These are phyloP conservation scores for Chiua virens DNA, from an alignment of 768 basidiomycete genomes.

Conservation along the genomic window DNA sequence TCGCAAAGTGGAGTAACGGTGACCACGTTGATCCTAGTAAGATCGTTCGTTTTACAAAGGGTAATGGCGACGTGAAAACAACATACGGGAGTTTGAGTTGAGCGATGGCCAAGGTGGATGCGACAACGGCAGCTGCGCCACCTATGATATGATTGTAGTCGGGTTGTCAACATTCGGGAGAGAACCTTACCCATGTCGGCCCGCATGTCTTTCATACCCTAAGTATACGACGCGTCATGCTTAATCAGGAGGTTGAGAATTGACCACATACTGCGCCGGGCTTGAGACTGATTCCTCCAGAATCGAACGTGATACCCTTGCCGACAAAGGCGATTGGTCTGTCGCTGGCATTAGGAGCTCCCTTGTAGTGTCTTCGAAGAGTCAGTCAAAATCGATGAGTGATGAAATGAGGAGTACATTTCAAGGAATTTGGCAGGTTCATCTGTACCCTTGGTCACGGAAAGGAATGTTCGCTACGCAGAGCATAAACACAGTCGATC, in stretches of 20 bases:
- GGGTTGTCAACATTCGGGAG: no score
- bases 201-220: conserved; percentile 85
- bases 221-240: background rate
- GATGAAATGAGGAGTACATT: conserved; percentile 47
- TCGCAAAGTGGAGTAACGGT: conserved; percentile 75
- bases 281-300: conserved; percentile 86
- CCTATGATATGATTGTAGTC: conserved; percentile 35
- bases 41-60: background rate
- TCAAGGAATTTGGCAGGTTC: conserved; percentile 89
- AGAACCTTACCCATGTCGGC: conserved; percentile 73
- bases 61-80: background rate
- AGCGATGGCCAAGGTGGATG: conserved; percentile 75
- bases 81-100: conserved; percentile 78
- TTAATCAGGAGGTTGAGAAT: background rate
- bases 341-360: conserved; percentile 54
- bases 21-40: conserved; percentile 68
- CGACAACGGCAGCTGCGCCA: conserved; percentile 77
- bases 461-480: conserved; percentile 74
- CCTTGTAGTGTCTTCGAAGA: conserved; percentile 69
- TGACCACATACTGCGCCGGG: conserved; percentile 53
- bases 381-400: background rate
- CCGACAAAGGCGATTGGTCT: conserved; percentile 77
- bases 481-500: background rate
- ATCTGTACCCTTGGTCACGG: conserved; percentile 77
- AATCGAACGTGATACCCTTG: conserved; percentile 89